Evolutionary conservation across 2,329 filamentous ascomycete species (phyloP), one percentile per base, ranked within the genome.

Genomic region (Talaromyces sp.): DNA sequence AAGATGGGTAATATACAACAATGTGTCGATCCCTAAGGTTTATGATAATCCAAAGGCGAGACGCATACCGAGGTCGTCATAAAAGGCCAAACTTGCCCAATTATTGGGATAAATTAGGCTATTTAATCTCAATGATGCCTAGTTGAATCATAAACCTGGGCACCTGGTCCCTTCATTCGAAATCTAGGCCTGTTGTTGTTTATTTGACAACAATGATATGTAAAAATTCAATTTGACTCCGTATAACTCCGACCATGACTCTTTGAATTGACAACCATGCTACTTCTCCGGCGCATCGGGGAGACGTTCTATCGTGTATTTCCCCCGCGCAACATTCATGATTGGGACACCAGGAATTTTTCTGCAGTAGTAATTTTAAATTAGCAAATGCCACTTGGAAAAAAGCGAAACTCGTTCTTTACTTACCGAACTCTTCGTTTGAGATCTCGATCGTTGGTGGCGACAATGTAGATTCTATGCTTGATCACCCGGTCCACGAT

Each of bases 221-320:
- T 21, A 11, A 46, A 24, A 46, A 46, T 21, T 21, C n/a, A 46
- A 46, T 24, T 11, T 21, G 43, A 46, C 43, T 46, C 43, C 43
- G 10, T 46, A 21, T 11, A 46, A 46, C 43, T 46, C 43, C 43
- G 21, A 19, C n/a, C 43, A 46, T 46, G 43, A 6, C 21, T 46
- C 43, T 24, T 10, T 46, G 10, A 27, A 56, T 10, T n/a, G 11
- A 38, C 35, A 6, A 38, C 14, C 17, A n/a, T 43, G 54, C 54
- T 56, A 61, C 31, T 61, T 61, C 50, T 61, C 59, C 12, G 59
- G 59, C 31, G 59, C 91, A 75, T 92, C 90, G 5, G 92, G 92
- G 64, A 97, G 77, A 68, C 92, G 85, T 81, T 97, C 94, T 70
- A 99, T 94, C 54, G 93, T 88, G 76, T 97, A 97, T 76, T 97